Evolutionary conservation across 352 stramenopile species (phyloP).

Genomic region (Phytophthora syringae): DNA sequence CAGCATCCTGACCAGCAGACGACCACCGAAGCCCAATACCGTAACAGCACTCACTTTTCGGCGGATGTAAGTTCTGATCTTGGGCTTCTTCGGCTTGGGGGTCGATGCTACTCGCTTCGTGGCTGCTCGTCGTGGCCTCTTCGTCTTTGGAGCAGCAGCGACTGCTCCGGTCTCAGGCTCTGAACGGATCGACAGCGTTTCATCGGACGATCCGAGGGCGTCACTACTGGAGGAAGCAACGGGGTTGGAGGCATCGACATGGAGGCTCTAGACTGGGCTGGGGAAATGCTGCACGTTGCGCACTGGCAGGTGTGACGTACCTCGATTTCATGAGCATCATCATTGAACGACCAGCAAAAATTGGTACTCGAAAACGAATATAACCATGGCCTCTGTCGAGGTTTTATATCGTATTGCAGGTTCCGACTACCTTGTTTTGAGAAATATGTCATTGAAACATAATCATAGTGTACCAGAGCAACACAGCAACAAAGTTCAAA

Average conservation of each 20-base stretch:
- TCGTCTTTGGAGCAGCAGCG: slow-evolving; percentile 1
- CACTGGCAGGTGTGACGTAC: neutral
- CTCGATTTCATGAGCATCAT: slow-evolving; percentile 15
- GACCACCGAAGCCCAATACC: neutral
- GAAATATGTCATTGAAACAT: neutral
- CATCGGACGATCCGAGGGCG: slow-evolving; percentile 5
- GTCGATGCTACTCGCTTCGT: slow-evolving; percentile 3
- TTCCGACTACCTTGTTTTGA: neutral
- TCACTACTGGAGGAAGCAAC: neutral
- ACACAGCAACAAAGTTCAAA: no score
- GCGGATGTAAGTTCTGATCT: slow-evolving; percentile 34
- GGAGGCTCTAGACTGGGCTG: no score
- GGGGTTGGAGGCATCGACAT: neutral
- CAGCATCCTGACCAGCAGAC: neutral
- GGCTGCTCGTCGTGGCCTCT: slow-evolving; percentile 9
- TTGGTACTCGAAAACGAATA: neutral
- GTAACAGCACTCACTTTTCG: slow-evolving; percentile 20
- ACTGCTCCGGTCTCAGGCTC: neutral
- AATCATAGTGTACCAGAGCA: neutral
- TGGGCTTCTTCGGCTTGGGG: slow-evolving; percentile 25
- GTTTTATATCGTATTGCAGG: slow-evolving; percentile 1
- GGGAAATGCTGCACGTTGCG: slow-evolving; percentile 11
- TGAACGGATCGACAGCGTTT: slow-evolving; percentile 1
- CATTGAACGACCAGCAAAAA: neutral
- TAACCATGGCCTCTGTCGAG: neutral